A percentile compares a stretch with the other conserved stretches of the same genome.
phyloP scores from a whole-genome alignment of 495 filamentous ascomycete genomes.

The Aspergillus bertholletiae region DNA sequence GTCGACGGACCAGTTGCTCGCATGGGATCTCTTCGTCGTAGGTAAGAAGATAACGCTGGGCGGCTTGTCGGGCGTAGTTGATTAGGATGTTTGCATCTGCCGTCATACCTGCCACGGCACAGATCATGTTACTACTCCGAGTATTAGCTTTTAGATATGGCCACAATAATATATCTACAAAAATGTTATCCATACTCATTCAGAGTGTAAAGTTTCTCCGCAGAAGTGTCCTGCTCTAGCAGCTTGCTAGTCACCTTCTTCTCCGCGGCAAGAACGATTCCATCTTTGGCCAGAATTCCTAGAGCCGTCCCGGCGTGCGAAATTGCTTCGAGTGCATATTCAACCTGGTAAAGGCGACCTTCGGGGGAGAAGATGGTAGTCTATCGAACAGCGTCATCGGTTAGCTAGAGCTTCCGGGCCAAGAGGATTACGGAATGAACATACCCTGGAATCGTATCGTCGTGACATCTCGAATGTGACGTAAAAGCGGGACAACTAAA shows the following conservation, averaged over 20 bases:
- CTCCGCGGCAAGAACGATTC: constrained; percentile 98
- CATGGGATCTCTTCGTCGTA: constrained; percentile 99
- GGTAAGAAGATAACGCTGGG: constrained; percentile 94
- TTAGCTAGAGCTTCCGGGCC: constrained; percentile 42
- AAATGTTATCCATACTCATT: constrained; percentile 70
- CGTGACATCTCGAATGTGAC: constrained; percentile 71
- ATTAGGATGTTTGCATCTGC: constrained; percentile 99
- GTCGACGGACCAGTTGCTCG: constrained; percentile 92
- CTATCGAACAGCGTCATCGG: constrained; percentile 52
- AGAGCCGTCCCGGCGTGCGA: constrained; percentile 96
- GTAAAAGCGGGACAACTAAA: constrained; percentile 9
- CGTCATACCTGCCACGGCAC: constrained; percentile 98
- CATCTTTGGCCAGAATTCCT: constrained; percentile 94
- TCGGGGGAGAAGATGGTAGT: constrained; percentile 99
- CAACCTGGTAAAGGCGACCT: constrained; percentile 96
- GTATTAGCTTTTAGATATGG: constrained; percentile 15
- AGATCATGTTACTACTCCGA: constrained; percentile 90
- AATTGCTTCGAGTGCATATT: constrained; percentile 98
- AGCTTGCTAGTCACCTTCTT: constrained; percentile 99
- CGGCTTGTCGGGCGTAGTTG: constrained; percentile 96
- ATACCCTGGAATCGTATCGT: constrained; percentile 95
- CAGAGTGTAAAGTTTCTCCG: constrained; percentile 98
- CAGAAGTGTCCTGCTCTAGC: constrained; percentile 97
- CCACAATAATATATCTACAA: background rate
- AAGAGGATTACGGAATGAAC: constrained; percentile 22